These are phyloP conservation scores for Yamadazyma trypodendri DNA, from an alignment of 1,139 yeast species.

Conservation along the genomic window DNA sequence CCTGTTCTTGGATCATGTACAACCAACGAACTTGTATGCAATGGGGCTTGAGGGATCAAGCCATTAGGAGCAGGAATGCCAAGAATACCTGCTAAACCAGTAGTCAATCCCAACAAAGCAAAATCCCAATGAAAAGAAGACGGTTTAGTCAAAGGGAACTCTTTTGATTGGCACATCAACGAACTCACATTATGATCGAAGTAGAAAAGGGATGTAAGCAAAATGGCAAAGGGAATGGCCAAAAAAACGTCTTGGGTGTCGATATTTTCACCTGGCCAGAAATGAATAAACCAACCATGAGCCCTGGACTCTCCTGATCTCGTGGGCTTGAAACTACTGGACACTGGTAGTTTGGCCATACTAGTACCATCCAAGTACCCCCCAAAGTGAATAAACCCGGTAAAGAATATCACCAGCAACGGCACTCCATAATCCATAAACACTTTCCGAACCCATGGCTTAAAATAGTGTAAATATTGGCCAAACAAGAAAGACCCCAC, in stretches of 20 bases:
- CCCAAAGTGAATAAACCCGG: constrained; percentile 90
- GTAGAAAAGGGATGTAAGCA: constrained; percentile 79
- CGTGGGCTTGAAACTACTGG: constrained; percentile 77
- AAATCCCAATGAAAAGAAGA: constrained; percentile 94
- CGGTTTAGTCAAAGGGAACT: constrained; percentile 81
- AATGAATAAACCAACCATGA: constrained; percentile 74
- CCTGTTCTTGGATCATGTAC: constrained; percentile 51
- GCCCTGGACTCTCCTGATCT: constrained; percentile 32
- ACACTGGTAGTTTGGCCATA: constrained; percentile 66
- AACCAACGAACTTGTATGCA: constrained; percentile 79
- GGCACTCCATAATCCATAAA: constrained; percentile 88
- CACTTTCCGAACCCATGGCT: constrained; percentile 59
- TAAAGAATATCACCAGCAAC: constrained; percentile 77
- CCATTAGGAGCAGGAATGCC: constrained; percentile 98
- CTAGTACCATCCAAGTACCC: constrained; percentile 56
- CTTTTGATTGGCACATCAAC: constrained; percentile 82
- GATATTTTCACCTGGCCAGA: constrained; percentile 64
- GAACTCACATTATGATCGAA: constrained; percentile 96
- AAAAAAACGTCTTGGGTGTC: constrained; percentile 73
- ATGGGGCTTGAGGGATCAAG: constrained; percentile 92
- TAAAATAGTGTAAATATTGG: constrained; percentile 56
- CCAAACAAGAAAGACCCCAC: constrained; percentile 63
- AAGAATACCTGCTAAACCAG: constrained; percentile 80
- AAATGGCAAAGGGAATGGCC: constrained; percentile 88
- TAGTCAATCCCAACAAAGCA: constrained; percentile 76